Evolutionary conservation across 2,329 filamentous ascomycete genomes (phyloP).

Genomic region (Calonectria fujianensis): DNA sequence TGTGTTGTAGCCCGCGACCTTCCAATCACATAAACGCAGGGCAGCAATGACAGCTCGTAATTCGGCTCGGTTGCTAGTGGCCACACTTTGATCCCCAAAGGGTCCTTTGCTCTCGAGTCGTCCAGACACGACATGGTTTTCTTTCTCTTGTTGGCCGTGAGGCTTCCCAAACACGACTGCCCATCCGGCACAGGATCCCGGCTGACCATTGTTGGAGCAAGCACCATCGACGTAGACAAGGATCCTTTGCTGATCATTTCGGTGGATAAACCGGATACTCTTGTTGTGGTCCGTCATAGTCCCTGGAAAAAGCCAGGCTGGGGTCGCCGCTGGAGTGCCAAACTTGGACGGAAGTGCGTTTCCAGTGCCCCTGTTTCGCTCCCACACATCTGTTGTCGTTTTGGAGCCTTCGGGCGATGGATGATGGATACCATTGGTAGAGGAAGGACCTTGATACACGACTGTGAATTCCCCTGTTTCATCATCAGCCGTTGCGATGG

Average conservation of each 20-base stretch:
- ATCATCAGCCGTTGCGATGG: constrained; percentile 9
- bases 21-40: constrained; percentile 49
- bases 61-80: constrained; percentile 66
- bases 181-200: constrained; percentile 63
- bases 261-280: constrained; percentile 37
- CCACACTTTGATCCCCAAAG: constrained; percentile 57
- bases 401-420: not conserved
- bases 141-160: not conserved
- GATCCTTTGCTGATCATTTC: constrained; percentile 36
- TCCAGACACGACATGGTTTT: constrained; percentile 34
- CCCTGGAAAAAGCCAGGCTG: constrained; percentile 22
- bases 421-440: not conserved
- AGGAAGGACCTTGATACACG: not conserved
- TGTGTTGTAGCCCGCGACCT: constrained; percentile 52
- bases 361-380: constrained; percentile 26
- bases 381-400: not conserved
- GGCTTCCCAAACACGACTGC: constrained; percentile 56
- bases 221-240: constrained; percentile 68
- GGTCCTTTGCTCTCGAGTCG: constrained; percentile 67
- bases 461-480: constrained; percentile 9
- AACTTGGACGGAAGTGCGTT: constrained; percentile 29
- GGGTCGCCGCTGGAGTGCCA: not conserved
- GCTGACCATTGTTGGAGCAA: constrained; percentile 64
- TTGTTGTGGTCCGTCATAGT: not conserved
- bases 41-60: constrained; percentile 39